These are phyloP conservation scores for Hypsizygus marmoreus DNA, from an alignment of 768 basidiomycete species.

Conservation along the genomic window DNA sequence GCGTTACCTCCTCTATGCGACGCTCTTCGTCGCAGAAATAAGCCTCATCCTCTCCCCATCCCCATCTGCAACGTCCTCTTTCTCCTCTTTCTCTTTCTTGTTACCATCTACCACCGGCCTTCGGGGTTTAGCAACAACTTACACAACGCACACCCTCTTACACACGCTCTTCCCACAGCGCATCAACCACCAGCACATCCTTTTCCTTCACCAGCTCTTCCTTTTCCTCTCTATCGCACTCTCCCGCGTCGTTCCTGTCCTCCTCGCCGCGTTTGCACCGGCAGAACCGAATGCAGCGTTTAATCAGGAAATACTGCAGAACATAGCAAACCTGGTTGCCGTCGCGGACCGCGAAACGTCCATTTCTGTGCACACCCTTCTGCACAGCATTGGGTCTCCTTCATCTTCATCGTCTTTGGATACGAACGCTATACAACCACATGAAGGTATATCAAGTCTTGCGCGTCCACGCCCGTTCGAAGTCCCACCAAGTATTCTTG, in stretches of 20 bases:
- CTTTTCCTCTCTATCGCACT: slow-evolving; percentile 74
- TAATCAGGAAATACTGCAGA: slow-evolving; percentile 45
- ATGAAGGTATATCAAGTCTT: slow-evolving; percentile 36
- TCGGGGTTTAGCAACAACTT: slow-evolving; percentile 24
- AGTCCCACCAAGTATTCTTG: slow-evolving; percentile 12
- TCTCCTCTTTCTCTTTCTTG: slow-evolving; percentile 13
- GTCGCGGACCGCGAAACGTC: slow-evolving; percentile 63
- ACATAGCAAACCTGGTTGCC: slow-evolving; percentile 31
- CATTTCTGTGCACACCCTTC: slow-evolving; percentile 52
- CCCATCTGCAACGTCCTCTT: slow-evolving; percentile 30
- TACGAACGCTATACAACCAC: slow-evolving; percentile 16
- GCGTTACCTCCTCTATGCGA: slow-evolving; percentile 75
- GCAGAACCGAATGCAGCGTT: slow-evolving; percentile 38
- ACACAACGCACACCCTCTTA: slow-evolving; percentile 22
- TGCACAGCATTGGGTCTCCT: slow-evolving; percentile 51
- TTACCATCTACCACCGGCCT: slow-evolving; percentile 13
- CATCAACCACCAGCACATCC: slow-evolving; percentile 74
- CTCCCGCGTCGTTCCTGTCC: slow-evolving; percentile 66
- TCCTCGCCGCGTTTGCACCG: slow-evolving; percentile 64
- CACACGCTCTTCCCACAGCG: slow-evolving; percentile 59
- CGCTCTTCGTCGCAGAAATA: slow-evolving; percentile 63
- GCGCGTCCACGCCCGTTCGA: slow-evolving; percentile 38
- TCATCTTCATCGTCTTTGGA: slow-evolving; percentile 15
- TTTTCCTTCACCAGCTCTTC: slow-evolving; percentile 77
- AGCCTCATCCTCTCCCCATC: slow-evolving; percentile 64